These are phyloP conservation scores for Rubroboletus pulcherrimus DNA, from an alignment of 768 basidiomycete species.

Conservation along the genomic window DNA sequence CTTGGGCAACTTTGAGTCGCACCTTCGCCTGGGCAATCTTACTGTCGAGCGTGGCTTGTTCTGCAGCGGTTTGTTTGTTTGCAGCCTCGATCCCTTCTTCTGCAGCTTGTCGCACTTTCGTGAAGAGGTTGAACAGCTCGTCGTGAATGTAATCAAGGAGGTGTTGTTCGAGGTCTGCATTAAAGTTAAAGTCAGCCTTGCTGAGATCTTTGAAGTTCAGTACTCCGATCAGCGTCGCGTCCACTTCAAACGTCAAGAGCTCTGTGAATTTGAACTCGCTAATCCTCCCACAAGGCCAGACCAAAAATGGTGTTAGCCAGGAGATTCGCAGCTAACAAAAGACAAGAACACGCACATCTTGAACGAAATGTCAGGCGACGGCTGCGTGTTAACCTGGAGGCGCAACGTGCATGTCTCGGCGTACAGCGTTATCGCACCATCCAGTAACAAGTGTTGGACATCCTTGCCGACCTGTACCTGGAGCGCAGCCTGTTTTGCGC, in stretches of 20 bases:
- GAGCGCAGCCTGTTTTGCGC: no score
- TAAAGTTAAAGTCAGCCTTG: constrained; percentile 1
- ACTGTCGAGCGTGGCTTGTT: neutral
- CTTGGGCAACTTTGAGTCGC: neutral
- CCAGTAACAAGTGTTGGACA: constrained; percentile 1
- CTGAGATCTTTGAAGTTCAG: constrained; percentile 3
- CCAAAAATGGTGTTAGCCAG: neutral
- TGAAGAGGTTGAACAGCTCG: neutral
- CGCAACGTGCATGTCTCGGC: neutral
- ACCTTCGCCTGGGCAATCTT: neutral
- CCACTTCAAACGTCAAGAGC: neutral
- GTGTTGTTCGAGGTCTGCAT: constrained; percentile 7
- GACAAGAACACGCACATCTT: neutral
- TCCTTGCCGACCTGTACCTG: constrained; percentile 4
- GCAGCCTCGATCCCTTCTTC: constrained; percentile 1
- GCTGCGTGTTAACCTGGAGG: constrained; percentile 3
- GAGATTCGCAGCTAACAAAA: neutral
- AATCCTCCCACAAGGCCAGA: neutral
- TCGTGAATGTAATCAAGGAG: constrained; percentile 5
- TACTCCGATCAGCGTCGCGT: constrained; percentile 8
- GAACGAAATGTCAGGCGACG: constrained; percentile 3
- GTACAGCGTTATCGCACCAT: constrained; percentile 4
- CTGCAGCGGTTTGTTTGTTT: neutral
- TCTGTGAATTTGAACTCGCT: constrained; percentile 6
- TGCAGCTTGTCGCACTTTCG: neutral